Conservation (phyloP, 371 early-diverging fungal species). For the Mortierella sp. region DNA sequence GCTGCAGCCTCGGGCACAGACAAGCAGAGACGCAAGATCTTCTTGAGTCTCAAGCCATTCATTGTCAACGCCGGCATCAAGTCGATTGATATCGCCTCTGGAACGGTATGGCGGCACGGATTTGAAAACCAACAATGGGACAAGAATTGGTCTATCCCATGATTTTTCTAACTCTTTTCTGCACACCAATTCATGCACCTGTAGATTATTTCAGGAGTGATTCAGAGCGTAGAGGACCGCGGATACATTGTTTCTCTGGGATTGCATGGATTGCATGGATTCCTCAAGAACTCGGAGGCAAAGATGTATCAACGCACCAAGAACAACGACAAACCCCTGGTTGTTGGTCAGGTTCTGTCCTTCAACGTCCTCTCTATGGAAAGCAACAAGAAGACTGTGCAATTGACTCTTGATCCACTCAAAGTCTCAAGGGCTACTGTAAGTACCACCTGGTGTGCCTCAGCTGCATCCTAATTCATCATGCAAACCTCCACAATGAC, state of each 20-base stretch:
- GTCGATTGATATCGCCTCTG: constrained; percentile 64
- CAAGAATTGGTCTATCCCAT: background rate
- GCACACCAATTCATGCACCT: background rate
- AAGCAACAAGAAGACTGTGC: constrained; percentile 64
- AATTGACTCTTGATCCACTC: constrained; percentile 67
- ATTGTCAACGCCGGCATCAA: constrained; percentile 69
- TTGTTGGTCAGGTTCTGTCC: constrained; percentile 73
- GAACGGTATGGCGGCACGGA: constrained; percentile 59
- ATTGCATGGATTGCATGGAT: constrained; percentile 70
- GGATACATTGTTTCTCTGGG: constrained; percentile 84
- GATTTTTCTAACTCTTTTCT: background rate
- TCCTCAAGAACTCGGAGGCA: constrained; percentile 72
- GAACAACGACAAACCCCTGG: constrained; percentile 63
- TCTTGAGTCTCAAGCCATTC: constrained; percentile 78
- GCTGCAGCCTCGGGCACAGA: constrained; percentile 53
- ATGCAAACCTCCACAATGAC: too few species aligned
- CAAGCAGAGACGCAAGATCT: constrained; percentile 62
- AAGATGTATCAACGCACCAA: constrained; percentile 62
- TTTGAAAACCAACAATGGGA: too few species aligned
- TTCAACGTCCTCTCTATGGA: constrained; percentile 64
- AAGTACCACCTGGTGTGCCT: constrained; percentile 5
- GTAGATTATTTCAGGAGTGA: constrained; percentile 71
- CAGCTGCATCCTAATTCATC: too few species aligned
- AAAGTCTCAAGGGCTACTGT: constrained; percentile 63
- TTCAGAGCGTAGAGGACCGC: constrained; percentile 82